A percentile compares a stretch with the other conserved stretches of the same genome.
Conservation (phyloP, 176 grass and related monocot species). For the Oryza meyeriana region DNA sequence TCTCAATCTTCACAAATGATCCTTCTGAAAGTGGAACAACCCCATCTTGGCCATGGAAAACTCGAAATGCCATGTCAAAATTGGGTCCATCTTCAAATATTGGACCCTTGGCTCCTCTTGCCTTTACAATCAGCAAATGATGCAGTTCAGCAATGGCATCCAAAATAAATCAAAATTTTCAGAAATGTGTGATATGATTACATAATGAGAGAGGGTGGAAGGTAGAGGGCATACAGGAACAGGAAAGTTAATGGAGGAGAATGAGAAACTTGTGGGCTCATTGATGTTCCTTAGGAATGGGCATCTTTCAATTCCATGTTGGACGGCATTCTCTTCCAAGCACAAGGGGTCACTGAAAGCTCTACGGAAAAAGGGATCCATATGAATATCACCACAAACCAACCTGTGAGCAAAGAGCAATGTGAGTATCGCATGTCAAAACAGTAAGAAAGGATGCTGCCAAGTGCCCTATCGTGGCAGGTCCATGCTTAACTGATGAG, state of each 20-base stretch:
- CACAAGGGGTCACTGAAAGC: constrained; percentile 39
- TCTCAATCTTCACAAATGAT: constrained; percentile 48
- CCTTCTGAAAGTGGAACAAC: constrained; percentile 82
- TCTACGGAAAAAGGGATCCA: constrained; percentile 62
- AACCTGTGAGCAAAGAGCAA: constrained; percentile 39
- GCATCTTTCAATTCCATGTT: constrained; percentile 73
- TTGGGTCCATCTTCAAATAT: constrained; percentile 98
- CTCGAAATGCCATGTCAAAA: constrained; percentile 88
- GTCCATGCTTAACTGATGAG: not conserved
- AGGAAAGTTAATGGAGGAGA: constrained; percentile 52
- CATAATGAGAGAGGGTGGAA: not conserved
- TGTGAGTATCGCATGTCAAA: not conserved
- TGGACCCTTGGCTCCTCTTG: constrained; percentile 78
- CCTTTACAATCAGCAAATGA: constrained; percentile 48
- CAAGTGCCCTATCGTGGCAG: not conserved
- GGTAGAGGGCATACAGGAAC: constrained; percentile 50
- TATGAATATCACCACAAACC: constrained; percentile 19
- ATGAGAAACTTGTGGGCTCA: constrained; percentile 80
- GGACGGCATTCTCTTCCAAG: constrained; percentile 47
- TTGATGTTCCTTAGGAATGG: constrained; percentile 97
- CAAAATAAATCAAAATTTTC: not conserved
- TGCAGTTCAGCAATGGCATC: constrained; percentile 21
- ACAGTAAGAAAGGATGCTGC: not conserved
- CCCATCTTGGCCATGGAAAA: constrained; percentile 91
- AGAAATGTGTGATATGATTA: not conserved